These are phyloP conservation scores for Juncus inflexus DNA, from an alignment of 176 grass and related monocot genomes.

Conservation along the genomic window DNA sequence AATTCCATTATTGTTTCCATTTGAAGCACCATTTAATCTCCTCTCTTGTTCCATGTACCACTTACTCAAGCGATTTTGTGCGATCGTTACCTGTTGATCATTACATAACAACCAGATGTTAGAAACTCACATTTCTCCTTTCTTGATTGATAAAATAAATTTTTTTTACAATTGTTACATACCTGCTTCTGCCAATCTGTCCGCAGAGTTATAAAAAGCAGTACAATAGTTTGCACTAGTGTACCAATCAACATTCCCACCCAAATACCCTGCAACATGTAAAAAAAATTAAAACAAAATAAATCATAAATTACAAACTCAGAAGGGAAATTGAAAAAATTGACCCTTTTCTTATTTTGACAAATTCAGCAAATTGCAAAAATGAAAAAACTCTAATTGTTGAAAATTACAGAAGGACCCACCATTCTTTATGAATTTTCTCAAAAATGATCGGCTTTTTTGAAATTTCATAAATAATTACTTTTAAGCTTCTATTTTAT, in stretches of 20 bases:
- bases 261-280: constrained; percentile 71
- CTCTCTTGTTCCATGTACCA: constrained; percentile 51
- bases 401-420: not conserved
- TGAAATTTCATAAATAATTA: not conserved
- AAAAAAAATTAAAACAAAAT: constrained; percentile 3
- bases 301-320: not conserved
- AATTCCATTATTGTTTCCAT: not conserved
- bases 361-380: not conserved
- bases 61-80: constrained; percentile 48
- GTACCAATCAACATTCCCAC: constrained; percentile 79
- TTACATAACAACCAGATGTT: not conserved
- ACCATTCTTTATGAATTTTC: too few relatives aligned
- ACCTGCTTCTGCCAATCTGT: constrained; percentile 85
- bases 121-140: too few relatives aligned
- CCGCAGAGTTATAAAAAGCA: constrained; percentile 51
- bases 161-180: not conserved
- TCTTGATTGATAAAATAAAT: not conserved
- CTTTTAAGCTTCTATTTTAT: not conserved
- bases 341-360: not conserved
- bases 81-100: constrained; percentile 40
- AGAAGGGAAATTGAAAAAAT: not conserved
- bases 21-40: constrained; percentile 18
- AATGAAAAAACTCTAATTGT: not conserved
- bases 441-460: not conserved
- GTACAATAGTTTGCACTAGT: constrained; percentile 56